Percentiles rank a stretch among this genome's conserved stretches.
These are phyloP conservation scores for Eucalyptus lansdowneana DNA, from an alignment of 345 rosid genomes.

Conservation along the genomic window DNA sequence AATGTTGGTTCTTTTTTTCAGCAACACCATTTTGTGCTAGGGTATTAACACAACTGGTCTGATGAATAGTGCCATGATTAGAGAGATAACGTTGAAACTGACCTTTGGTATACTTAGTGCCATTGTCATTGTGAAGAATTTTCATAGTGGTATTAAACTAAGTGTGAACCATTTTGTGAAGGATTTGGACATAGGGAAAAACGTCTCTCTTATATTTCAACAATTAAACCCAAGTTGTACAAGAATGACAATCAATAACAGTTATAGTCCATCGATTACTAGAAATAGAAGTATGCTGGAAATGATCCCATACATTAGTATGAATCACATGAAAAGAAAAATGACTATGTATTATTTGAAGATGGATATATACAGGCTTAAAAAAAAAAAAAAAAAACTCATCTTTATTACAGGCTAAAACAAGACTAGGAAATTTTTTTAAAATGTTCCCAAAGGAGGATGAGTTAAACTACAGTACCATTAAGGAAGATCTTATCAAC, in stretches of 20 bases:
- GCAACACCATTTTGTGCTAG: neutral
- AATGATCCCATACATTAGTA: neutral
- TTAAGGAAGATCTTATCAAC: too few relatives aligned
- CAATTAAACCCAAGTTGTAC: neutral
- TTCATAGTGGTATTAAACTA: neutral
- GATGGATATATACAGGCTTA: neutral
- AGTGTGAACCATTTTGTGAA: neutral
- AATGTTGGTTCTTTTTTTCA: rapidly evolving
- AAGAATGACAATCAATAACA: neutral
- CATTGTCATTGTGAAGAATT: neutral
- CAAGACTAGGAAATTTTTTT: neutral
- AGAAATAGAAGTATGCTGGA: neutral
- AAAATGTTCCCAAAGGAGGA: too few relatives aligned
- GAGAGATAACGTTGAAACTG: neutral
- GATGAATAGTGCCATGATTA: neutral
- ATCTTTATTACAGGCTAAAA: neutral
- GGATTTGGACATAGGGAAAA: neutral
- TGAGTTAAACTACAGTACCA: too few relatives aligned
- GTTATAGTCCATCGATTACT: rapidly evolving
- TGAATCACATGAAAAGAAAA: neutral
- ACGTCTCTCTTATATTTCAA: rapidly evolving
- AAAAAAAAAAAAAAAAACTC: neutral
- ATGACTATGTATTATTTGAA: too few relatives aligned
- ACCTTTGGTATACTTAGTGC: neutral
- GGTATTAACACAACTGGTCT: neutral